Evolutionary conservation across 805 yeast species (phyloP).

Genomic region (Saccharomycopsis oosterbeekiorum): DNA sequence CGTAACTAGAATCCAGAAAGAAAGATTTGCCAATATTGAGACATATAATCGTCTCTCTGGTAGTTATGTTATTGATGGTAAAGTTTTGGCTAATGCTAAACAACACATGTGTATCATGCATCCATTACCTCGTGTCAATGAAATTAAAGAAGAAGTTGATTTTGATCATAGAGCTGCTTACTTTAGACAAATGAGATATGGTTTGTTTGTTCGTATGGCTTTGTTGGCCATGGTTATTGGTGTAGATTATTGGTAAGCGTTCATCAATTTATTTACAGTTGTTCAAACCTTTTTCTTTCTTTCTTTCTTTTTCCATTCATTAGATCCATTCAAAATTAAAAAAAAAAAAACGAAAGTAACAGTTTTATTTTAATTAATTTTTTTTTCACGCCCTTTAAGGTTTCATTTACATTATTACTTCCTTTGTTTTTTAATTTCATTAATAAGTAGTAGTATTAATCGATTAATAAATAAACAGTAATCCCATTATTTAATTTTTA

Average conservation of each 20-base stretch:
- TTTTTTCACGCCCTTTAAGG: neutral
- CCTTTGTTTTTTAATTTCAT: neutral
- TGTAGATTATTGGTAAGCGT: conserved; percentile 51
- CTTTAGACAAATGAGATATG: conserved; percentile 99
- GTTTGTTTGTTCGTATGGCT: conserved; percentile 98
- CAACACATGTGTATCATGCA: conserved; percentile 99
- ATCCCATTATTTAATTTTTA: neutral
- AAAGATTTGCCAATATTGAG: conserved; percentile 68
- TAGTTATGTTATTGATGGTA: conserved; percentile 86
- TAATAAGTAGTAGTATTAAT: conserved; percentile 1
- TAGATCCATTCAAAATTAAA: neutral
- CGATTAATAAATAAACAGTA: neutral
- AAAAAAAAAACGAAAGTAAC: neutral
- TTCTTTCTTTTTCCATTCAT: neutral
- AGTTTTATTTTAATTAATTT: neutral
- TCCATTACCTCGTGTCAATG: conserved; percentile 95
- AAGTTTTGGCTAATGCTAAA: conserved; percentile 82
- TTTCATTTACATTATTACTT: neutral
- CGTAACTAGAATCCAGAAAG: conserved; percentile 98
- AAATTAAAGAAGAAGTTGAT: conserved; percentile 96
- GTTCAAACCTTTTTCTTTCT: neutral
- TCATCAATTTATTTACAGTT: neutral
- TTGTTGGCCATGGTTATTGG: conserved; percentile 96
- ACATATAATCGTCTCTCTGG: conserved; percentile 87
- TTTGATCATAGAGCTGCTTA: conserved; percentile 99